Base-by-base conservation (phyloP, 371 early-diverging fungal genomes). In the Choanephora cucurbitarum region DNA sequence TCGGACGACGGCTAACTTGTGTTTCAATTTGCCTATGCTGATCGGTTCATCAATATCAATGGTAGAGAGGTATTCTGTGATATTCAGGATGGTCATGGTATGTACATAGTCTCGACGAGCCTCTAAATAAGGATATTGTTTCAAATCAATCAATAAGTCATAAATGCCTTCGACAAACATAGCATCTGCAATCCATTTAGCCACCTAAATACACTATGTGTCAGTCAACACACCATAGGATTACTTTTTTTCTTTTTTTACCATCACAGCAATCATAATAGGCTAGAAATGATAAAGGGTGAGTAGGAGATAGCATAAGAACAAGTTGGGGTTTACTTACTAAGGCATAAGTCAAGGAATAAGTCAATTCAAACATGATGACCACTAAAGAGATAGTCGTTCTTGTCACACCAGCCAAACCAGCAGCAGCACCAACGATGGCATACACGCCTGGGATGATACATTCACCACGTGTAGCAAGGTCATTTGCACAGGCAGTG, bases 391-490 rank as follows among this genome's bases (percentile, higher is more conserved):
- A 94, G 5, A 96, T 72, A 9, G 97, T 96, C 71, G 95, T 95
- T 56, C 96, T 85, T 0, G 98, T 95, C 3, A 93, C 89, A 9
- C 98, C 97, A 3, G 91, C 90, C 57, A 98, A 73, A 28, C 89
- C 82, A 4, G 96, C 95, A 3, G 95, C 95, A 1, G 96, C 96
- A 8, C 97, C 98, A 3, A 97, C 91, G 73, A 97, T 83, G 0
- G 98, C 95, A 69, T 98, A 98, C 11, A 93, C 87, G 23, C 97
- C 98, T 0, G 96, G 94, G 13, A 89, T 92, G 11, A 98, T 83
- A 67, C 97, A 96, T 44, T 71, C 69, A 39, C 73, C 73, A 55
- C 69, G 65, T n/a, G 68, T 62, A 7, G 58, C 73, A 28, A 78
- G 34, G 53, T 78, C 78, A 11, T 66, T 49, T 15, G 69, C 71